Evolutionary conservation across 2,329 filamentous ascomycete species (phyloP).

Genomic region (Dryadomyces quercivorus): DNA sequence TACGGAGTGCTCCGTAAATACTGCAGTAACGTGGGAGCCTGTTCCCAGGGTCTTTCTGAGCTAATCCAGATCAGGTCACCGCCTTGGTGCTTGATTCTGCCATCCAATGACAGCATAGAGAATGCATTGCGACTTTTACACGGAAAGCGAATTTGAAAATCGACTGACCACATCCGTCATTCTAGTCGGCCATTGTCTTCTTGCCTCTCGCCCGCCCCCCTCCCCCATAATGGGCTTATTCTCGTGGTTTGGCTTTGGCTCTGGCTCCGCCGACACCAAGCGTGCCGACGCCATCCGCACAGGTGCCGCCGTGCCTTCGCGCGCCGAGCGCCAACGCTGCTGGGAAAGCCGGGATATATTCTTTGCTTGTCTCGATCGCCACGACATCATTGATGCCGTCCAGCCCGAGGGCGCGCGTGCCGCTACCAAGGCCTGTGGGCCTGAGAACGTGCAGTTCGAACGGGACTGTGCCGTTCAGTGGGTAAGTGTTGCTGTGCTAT

Average conservation of each 20-base stretch:
- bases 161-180: neutral
- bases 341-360: conserved; percentile 84
- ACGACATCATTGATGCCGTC: conserved; percentile 62
- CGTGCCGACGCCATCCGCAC: conserved; percentile 41
- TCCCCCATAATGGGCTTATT: conserved; percentile 35
- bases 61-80: neutral
- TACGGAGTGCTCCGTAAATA: too few relatives aligned
- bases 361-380: conserved; percentile 74
- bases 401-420: conserved; percentile 28
- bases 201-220: neutral
- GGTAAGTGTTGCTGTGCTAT: conserved; percentile 44
- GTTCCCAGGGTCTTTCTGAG: neutral
- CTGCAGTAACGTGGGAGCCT: neutral
- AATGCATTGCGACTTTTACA: neutral
- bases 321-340: conserved; percentile 69
- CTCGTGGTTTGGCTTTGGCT: conserved; percentile 20
- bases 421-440: conserved; percentile 26
- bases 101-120: neutral
- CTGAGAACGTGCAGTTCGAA: conserved; percentile 51
- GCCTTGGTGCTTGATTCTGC: neutral
- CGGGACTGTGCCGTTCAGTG: conserved; percentile 79
- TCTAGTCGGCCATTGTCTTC: neutral
- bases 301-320: conserved; percentile 65
- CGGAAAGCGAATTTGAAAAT: neutral
- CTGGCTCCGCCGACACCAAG: conserved; percentile 27